Conservation (phyloP, 2,329 filamentous ascomycete species). For the Myriosclerotinia duriaeana region DNA sequence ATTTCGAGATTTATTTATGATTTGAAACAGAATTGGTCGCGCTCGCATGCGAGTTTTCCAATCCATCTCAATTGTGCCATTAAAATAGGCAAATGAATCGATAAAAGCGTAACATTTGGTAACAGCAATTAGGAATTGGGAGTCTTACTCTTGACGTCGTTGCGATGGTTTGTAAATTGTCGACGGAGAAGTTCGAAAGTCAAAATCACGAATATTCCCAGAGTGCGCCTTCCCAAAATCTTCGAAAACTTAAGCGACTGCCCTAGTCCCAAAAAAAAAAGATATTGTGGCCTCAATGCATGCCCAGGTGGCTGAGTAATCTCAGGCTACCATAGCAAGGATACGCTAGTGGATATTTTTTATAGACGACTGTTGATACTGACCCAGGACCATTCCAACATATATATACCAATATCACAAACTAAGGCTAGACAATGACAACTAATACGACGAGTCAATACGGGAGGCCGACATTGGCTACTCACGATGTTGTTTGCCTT, state of each 20-base stretch:
- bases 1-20: too few relatives aligned
- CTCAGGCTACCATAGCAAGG: not conserved
- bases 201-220: slow-evolving; percentile 18
- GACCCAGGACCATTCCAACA: slow-evolving; percentile 5
- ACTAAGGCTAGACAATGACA: not conserved
- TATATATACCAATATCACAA: not conserved
- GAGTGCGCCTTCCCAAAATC: slow-evolving; percentile 16
- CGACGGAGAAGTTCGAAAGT: slow-evolving; percentile 11
- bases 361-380: slow-evolving; percentile 18
- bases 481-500: not conserved
- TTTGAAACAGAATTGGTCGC: too few relatives aligned
- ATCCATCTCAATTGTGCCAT: not conserved
- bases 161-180: slow-evolving; percentile 20
- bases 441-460: not conserved
- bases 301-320: not conserved
- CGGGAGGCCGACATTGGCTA: not conserved
- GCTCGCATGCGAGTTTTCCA: too few relatives aligned
- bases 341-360: slow-evolving; percentile 20
- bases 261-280: slow-evolving; percentile 8
- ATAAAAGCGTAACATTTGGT: not conserved
- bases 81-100: not conserved
- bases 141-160: slow-evolving; percentile 16
- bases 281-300: not conserved
- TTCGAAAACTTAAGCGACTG: slow-evolving; percentile 18
- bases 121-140: too few relatives aligned